Percentiles rank a stretch among this genome's conserved stretches.
These are phyloP conservation scores for Echites panduratus DNA, from an alignment of 257 asterid species.

Conservation along the genomic window DNA sequence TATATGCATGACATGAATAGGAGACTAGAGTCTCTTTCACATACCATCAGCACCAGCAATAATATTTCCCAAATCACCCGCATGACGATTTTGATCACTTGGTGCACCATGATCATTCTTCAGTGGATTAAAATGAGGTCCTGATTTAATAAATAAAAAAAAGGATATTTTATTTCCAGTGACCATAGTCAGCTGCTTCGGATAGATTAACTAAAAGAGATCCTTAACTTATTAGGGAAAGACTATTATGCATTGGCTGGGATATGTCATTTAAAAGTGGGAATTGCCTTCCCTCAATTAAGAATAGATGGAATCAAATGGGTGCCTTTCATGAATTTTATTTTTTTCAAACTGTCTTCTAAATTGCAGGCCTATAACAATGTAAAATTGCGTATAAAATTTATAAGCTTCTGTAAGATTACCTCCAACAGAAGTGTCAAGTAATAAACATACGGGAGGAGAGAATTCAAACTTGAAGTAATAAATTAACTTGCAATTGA, in stretches of 20 bases:
- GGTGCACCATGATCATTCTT: slow-evolving; percentile 87
- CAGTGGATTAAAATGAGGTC: slow-evolving; percentile 88
- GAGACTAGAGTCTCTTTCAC: slow-evolving; percentile 11
- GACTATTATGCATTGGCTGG: background rate
- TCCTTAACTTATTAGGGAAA: background rate
- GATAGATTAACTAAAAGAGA: background rate
- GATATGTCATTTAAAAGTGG: background rate
- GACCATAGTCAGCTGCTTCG: background rate
- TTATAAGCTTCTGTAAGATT: background rate
- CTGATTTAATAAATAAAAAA: slow-evolving; percentile 31
- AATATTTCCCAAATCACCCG: slow-evolving; percentile 86
- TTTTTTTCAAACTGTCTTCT: background rate
- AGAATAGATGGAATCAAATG: background rate
- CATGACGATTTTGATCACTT: slow-evolving; percentile 64
- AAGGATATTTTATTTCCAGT: background rate
- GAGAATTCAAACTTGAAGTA: background rate
- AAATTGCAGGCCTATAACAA: background rate
- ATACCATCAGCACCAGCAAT: slow-evolving; percentile 69
- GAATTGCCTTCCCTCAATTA: background rate
- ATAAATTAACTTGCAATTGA: background rate
- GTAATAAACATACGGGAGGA: background rate
- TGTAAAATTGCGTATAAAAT: background rate
- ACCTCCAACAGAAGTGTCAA: background rate
- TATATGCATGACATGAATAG: slow-evolving; percentile 1
- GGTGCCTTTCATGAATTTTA: background rate